Evolutionary conservation across 2,329 filamentous ascomycete genomes (phyloP), one percentile per base, ranked within the genome.

Genomic region (Aspergillus ruber): DNA sequence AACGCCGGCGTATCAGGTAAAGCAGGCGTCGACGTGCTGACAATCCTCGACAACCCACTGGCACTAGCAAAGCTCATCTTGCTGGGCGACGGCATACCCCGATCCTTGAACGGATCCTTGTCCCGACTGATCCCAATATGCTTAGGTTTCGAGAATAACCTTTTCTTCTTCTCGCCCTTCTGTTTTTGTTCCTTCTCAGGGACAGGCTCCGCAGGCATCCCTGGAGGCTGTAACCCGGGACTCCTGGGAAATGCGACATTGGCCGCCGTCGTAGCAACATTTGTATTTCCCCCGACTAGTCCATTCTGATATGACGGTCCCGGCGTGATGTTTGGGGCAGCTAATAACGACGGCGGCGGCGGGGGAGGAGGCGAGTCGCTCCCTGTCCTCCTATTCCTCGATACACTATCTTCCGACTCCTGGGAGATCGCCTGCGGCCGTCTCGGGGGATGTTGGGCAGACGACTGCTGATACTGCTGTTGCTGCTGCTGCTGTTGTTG

Each of bases 121-220:
- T 82, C 78, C 51, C 79, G 77, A n/a, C 77, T 78, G 13, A 82
- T 76, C 4, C 75, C 78, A 53, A 84, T 82, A 52, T 78, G 79
- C 66, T 84, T 84, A 2, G 82, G 81, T 58, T 84, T 84, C 4
- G 79, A 81, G 60, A 86, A 85, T 4, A 85, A 70, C 64, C 85
- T 85, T 77, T 83, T 84, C 68, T 84, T 84, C 59, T 80, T 80
- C 56, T 82, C 78, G 49, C 77, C 78, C 50, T 77, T 74, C 35
- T 68, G 70, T 58, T 82, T 83, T 44, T 71, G 64, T 48, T 73
- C 69, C 38, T 63, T 65, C 47, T 70, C 66, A 23, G 59, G 52
- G 4, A 57, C 55, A 18, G 59, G 51, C 6, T 66, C 64, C 17
- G 48, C 45, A 10, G 56, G 47, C 40, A 59, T 51, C 41, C 58